Percentiles rank a stretch among this genome's conserved stretches.
Conservation (phyloP, 495 filamentous ascomycete species). For the Pseudotulostoma volvatum region DNA sequence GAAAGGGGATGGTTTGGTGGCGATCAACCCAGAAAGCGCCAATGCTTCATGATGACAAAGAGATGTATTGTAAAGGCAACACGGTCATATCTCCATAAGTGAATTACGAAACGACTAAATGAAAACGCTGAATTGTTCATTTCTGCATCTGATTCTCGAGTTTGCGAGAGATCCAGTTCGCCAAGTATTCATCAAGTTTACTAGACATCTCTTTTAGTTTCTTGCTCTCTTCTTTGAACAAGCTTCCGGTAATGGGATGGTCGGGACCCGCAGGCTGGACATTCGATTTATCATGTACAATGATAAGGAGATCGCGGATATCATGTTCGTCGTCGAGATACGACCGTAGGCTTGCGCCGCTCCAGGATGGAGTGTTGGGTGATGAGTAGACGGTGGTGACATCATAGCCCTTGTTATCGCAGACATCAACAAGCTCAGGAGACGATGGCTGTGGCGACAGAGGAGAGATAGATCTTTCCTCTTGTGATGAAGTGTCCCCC, state of each 20-base stretch:
- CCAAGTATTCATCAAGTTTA: slow-evolving; percentile 72
- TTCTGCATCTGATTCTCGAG: slow-evolving; percentile 6
- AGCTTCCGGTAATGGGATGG: slow-evolving; percentile 62
- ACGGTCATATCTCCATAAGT: no score
- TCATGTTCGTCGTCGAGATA: slow-evolving; percentile 90
- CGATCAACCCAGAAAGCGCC: no score
- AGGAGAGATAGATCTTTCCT: slow-evolving; percentile 40
- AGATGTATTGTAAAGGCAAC: no score
- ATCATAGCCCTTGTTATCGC: slow-evolving; percentile 17
- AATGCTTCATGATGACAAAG: no score
- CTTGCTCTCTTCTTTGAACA: slow-evolving; percentile 76
- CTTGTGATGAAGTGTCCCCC: slow-evolving; percentile 49
- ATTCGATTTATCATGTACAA: slow-evolving; percentile 80
- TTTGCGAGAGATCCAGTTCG: slow-evolving; percentile 60
- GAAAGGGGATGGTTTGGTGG: no score
- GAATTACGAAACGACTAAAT: background rate
- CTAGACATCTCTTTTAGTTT: slow-evolving; percentile 67
- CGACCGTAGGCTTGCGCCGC: slow-evolving; percentile 62
- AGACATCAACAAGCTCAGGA: slow-evolving; percentile 40
- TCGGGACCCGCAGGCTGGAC: slow-evolving; percentile 58
- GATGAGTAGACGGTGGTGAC: slow-evolving; percentile 28
- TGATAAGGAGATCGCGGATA: slow-evolving; percentile 73
- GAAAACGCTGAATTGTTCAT: background rate
- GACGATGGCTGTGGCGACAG: slow-evolving; percentile 44
- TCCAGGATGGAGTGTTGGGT: slow-evolving; percentile 47